These are phyloP conservation scores for Paecilomyces fulvus DNA, from an alignment of 2,329 filamentous ascomycete species.

Conservation along the genomic window DNA sequence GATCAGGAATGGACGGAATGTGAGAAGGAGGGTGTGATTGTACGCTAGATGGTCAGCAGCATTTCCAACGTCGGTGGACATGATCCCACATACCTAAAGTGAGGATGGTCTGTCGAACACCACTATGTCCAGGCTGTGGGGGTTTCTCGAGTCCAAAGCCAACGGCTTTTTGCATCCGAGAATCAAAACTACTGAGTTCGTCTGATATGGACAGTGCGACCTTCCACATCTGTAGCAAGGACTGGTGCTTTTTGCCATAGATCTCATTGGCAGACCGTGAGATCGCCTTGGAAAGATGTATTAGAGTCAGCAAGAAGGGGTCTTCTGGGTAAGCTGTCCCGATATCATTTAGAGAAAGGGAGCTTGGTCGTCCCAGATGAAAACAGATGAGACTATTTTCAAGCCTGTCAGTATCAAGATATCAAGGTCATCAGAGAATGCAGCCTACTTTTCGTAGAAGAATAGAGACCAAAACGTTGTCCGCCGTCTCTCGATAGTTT, in stretches of 20 bases:
- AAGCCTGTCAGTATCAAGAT: neutral
- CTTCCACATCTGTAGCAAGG: conserved; percentile 29
- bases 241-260: conserved; percentile 34
- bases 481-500: conserved; percentile 8
- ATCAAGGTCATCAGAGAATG: neutral
- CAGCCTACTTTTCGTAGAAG: conserved; percentile 36
- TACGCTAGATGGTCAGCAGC: conserved; percentile 29
- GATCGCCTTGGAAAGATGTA: conserved; percentile 31
- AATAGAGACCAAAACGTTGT: conserved; percentile 35
- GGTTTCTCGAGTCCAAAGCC: conserved; percentile 28
- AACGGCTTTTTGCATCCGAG: conserved; percentile 17
- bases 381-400: conserved; percentile 36
- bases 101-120: conserved; percentile 34
- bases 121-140: conserved; percentile 29
- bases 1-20: conserved; percentile 38
- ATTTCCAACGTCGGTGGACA: neutral
- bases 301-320: conserved; percentile 29
- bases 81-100: conserved; percentile 26
- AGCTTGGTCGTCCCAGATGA: conserved; percentile 34
- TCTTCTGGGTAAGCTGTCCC: conserved; percentile 31
- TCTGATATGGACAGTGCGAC: conserved; percentile 24
- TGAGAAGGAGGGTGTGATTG: conserved; percentile 35
- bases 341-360: conserved; percentile 29
- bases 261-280: conserved; percentile 35
- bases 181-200: conserved; percentile 21